phyloP scores from a whole-genome alignment of 441 rosid genomes.

The Manihot esculenta region DNA sequence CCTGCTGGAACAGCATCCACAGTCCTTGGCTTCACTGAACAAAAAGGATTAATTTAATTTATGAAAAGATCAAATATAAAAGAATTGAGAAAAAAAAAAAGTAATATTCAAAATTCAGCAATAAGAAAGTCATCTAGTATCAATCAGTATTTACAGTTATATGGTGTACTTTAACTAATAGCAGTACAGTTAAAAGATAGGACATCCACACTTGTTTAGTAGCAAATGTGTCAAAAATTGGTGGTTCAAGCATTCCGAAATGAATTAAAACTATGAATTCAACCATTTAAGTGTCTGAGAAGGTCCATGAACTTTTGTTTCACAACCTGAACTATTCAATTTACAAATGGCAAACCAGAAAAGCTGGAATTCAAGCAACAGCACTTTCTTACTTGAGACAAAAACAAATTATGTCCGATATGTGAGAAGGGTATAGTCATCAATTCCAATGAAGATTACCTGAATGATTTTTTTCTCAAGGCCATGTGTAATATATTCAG shows the following conservation, averaged over 20 bases:
- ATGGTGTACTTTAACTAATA: not conserved
- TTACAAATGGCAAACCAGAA: not conserved
- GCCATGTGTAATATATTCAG: not conserved
- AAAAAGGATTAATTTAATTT: not conserved
- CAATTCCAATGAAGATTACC: no score
- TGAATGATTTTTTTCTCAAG: not conserved
- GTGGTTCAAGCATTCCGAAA: not conserved
- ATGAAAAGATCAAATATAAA: not conserved
- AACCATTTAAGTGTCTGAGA: not conserved
- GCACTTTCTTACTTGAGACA: no score
- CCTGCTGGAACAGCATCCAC: constrained; percentile 43
- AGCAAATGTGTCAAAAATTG: constrained; percentile 5
- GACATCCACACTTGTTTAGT: not conserved
- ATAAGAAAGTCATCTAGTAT: constrained; percentile 4
- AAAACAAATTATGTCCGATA: no score
- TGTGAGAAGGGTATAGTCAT: no score
- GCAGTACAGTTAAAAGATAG: constrained; percentile 8
- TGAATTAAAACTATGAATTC: no score
- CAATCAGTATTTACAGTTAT: not conserved
- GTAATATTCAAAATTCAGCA: not conserved
- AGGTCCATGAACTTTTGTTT: not conserved
- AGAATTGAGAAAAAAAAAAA: constrained; percentile 9
- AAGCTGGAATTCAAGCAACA: no score
- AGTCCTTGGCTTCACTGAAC: constrained; percentile 63
- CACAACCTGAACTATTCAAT: not conserved